Evolutionary conservation across 2,329 filamentous ascomycete genomes (phyloP).

Genomic region (Huntiella savannae): DNA sequence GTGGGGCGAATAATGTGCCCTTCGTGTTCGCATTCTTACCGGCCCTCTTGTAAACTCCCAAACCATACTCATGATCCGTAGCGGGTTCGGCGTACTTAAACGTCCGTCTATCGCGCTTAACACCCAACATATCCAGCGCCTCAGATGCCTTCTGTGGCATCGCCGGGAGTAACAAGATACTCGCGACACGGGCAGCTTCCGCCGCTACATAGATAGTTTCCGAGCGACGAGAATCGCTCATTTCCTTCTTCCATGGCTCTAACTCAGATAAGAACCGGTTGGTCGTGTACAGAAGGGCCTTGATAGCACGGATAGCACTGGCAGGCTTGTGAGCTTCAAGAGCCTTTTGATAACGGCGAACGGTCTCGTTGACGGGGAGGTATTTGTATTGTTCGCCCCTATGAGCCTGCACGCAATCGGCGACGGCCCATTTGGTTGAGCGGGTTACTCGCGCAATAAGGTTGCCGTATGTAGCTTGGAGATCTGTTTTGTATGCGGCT

Average conservation of each 20-base stretch:
- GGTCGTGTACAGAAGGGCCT: constrained; percentile 13
- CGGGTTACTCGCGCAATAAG: constrained; percentile 51
- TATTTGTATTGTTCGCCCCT: not conserved
- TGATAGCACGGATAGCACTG: constrained; percentile 8
- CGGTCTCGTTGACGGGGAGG: constrained; percentile 9
- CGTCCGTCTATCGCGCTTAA: constrained; percentile 40
- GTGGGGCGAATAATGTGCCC: too few species aligned
- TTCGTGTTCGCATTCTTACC: not conserved
- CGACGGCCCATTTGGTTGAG: constrained; percentile 49
- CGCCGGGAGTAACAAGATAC: constrained; percentile 76
- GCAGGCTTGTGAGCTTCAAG: constrained; percentile 10
- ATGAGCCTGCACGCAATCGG: constrained; percentile 29
- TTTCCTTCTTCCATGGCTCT: constrained; percentile 45
- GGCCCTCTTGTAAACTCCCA: not conserved
- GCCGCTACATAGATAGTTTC: constrained; percentile 48
- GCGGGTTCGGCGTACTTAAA: constrained; percentile 43
- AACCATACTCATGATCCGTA: constrained; percentile 52
- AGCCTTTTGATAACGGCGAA: constrained; percentile 7
- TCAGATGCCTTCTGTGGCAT: constrained; percentile 62
- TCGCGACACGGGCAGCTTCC: constrained; percentile 60
- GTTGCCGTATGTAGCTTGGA: constrained; percentile 67
- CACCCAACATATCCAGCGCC: constrained; percentile 61
- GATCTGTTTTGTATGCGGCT: constrained; percentile 56
- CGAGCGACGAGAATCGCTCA: constrained; percentile 21
- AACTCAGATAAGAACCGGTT: constrained; percentile 35